phyloP scores from a whole-genome alignment of 805 yeast genomes.

The Hanseniaspora occidentalis region DNA sequence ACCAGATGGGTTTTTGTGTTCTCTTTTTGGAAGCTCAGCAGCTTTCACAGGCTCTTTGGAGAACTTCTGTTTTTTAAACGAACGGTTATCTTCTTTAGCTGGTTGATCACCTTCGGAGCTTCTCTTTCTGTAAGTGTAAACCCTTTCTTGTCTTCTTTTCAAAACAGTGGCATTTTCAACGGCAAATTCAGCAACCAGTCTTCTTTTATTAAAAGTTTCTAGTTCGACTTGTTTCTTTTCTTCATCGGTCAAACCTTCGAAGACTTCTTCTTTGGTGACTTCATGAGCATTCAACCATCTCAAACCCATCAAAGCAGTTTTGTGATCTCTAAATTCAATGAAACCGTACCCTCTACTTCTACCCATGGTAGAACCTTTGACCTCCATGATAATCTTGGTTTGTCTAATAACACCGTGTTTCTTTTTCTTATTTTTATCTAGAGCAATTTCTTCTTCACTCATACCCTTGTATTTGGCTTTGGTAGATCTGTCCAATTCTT shows the following conservation, averaged over 20 bases:
- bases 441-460: slow-evolving; percentile 26
- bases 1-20: slow-evolving; percentile 22
- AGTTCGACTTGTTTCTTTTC: slow-evolving; percentile 43
- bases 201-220: slow-evolving; percentile 50
- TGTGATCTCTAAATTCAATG: slow-evolving; percentile 85
- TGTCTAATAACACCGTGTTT: slow-evolving; percentile 87
- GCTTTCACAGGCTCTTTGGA: slow-evolving; percentile 12
- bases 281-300: slow-evolving; percentile 95
- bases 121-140: slow-evolving; percentile 20
- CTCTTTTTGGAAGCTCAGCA: slow-evolving; percentile 27
- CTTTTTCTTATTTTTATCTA: slow-evolving; percentile 48
- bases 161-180: slow-evolving; percentile 90
- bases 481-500: slow-evolving; percentile 72
- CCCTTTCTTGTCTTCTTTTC: slow-evolving; percentile 71
- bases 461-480: slow-evolving; percentile 41
- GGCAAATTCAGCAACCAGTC: slow-evolving; percentile 88
- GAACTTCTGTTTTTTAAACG: slow-evolving; percentile 10
- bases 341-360: slow-evolving; percentile 96
- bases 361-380: slow-evolving; percentile 74
- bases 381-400: slow-evolving; percentile 86
- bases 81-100: slow-evolving; percentile 10
- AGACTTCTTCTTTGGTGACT: slow-evolving; percentile 57
- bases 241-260: slow-evolving; percentile 58
- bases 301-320: slow-evolving; percentile 85
- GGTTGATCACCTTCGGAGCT: slow-evolving; percentile 17